Evolutionary conservation across 2,329 filamentous ascomycete genomes (phyloP).

Genomic region (Colletotrichum eremochloae): DNA sequence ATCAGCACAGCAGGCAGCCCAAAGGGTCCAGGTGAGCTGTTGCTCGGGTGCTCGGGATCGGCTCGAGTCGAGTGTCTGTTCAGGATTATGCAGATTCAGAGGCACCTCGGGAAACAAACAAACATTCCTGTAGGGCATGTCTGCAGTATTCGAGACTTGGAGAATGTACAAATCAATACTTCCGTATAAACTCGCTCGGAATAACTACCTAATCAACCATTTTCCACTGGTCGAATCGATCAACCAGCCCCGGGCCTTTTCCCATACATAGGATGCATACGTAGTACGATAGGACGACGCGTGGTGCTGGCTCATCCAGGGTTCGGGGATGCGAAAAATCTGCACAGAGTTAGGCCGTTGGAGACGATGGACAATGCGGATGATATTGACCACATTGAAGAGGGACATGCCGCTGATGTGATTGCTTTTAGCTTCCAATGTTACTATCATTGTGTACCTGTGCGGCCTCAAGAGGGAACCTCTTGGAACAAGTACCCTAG

Average conservation of each 20-base stretch:
- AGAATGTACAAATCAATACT: background rate
- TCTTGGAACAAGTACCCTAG: background rate
- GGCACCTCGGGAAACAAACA: background rate
- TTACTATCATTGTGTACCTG: too few relatives aligned
- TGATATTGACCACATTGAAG: background rate
- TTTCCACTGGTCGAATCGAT: slow-evolving; percentile 7
- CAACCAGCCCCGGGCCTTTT: background rate
- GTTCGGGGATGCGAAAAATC: background rate
- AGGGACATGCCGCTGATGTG: slow-evolving; percentile 3
- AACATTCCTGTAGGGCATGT: slow-evolving; percentile 18
- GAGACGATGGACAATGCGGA: slow-evolving; percentile 12
- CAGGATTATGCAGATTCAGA: background rate
- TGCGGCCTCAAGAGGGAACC: too few relatives aligned
- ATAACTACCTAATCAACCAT: background rate
- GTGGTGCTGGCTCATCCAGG: slow-evolving; percentile 5
- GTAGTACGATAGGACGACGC: background rate
- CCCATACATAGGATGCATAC: background rate
- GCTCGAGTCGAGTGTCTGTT: background rate
- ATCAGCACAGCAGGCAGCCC: background rate
- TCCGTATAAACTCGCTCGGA: slow-evolving; percentile 9
- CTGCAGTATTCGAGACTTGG: background rate
- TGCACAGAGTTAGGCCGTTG: background rate
- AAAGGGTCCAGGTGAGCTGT: background rate
- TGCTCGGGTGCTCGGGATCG: background rate
- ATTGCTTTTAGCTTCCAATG: too few relatives aligned